These are phyloP conservation scores for Paramecium bursaria DNA, from an alignment of 73 alveolate genomes.

Conservation along the genomic window DNA sequence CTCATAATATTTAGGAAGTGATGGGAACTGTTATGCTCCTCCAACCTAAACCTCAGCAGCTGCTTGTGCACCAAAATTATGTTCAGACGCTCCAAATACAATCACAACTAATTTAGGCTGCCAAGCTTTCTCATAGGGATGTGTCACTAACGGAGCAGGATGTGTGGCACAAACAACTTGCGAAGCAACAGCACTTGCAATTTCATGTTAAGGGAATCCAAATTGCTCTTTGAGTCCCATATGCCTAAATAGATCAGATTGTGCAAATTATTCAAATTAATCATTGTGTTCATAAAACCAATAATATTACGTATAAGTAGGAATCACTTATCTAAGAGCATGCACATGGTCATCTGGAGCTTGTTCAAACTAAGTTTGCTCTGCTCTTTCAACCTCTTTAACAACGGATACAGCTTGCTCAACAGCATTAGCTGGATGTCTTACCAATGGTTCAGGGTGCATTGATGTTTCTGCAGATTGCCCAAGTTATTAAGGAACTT, in stretches of 20 bases:
- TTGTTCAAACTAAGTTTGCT: not conserved
- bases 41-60: no score
- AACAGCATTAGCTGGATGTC: not conserved
- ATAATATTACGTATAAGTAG: no score
- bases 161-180: not conserved
- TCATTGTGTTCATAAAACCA: no score
- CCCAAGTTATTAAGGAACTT: not conserved
- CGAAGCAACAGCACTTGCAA: no score
- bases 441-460: conserved; percentile 48
- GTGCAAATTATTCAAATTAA: no score
- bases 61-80: no score
- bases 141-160: conserved; percentile 7
- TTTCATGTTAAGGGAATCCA: no score
- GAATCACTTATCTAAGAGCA: no score
- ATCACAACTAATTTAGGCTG: not conserved
- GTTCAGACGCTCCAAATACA: no score
- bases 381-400: not conserved
- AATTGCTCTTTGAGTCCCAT: no score
- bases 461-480: conserved; percentile 8
- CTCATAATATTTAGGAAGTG: conserved; percentile 45
- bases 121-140: not conserved
- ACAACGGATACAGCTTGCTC: conserved; percentile 33
- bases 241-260: no score
- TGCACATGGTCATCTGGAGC: not conserved
- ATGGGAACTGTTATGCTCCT: conserved; percentile 46